These are phyloP conservation scores for Starmerella apicola DNA, from an alignment of 805 yeast species.

Conservation along the genomic window DNA sequence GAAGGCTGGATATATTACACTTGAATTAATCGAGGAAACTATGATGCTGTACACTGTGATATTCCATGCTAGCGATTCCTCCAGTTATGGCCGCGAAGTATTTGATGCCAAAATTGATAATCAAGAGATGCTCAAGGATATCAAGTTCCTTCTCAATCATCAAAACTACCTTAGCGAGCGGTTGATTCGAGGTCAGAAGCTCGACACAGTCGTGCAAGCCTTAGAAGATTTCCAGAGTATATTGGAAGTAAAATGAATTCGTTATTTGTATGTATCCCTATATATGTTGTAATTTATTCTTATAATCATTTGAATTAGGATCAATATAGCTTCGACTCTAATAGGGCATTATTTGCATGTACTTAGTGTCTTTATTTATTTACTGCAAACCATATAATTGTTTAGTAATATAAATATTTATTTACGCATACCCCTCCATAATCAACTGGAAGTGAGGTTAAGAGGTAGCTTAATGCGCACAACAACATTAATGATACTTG, in stretches of 20 bases:
- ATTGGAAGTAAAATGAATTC: not conserved
- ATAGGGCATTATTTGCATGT: too few species aligned
- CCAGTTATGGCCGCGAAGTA: constrained; percentile 14
- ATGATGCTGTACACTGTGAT: constrained; percentile 55
- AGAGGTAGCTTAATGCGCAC: too few species aligned
- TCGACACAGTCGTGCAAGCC: constrained; percentile 5
- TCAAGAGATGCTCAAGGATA: constrained; percentile 44
- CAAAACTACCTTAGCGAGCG: constrained; percentile 53
- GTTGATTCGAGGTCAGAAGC: constrained; percentile 3
- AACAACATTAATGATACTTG: too few species aligned
- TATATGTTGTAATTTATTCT: too few species aligned
- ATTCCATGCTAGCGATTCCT: constrained; percentile 34
- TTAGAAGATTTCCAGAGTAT: constrained; percentile 3
- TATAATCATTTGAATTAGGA: too few species aligned
- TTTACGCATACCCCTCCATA: too few species aligned
- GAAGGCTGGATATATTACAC: constrained; percentile 43
- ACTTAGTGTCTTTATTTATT: too few species aligned
- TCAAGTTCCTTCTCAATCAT: constrained; percentile 68
- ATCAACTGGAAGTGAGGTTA: too few species aligned
- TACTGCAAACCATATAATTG: too few species aligned
- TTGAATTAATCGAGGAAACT: constrained; percentile 46
- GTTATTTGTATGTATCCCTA: too few species aligned
- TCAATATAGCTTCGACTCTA: too few species aligned
- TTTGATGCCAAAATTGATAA: constrained; percentile 28
- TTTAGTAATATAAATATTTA: too few species aligned